Evolutionary conservation across 345 rosid genomes (phyloP).

Genomic region (Gossypium australe): DNA sequence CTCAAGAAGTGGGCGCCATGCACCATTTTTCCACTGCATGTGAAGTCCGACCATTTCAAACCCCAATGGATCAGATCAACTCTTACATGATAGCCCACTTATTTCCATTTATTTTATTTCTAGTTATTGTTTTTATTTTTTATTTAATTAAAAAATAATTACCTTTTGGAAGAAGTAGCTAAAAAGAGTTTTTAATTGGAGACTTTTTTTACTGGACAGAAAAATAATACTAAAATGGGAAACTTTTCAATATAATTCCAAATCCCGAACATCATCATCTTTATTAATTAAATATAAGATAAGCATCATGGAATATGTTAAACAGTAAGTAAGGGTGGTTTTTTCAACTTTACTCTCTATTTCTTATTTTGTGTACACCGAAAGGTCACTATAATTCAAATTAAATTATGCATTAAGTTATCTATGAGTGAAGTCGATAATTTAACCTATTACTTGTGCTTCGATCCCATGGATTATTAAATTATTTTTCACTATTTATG

Average conservation of each 20-base stretch:
- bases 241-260: neutral
- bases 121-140: neutral
- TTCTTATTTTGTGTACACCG: neutral
- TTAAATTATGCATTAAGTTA: neutral
- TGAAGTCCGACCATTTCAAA: conserved; percentile 30
- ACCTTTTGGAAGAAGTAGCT: neutral
- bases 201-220: neutral
- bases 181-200: neutral
- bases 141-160: neutral
- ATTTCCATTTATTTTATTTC: neutral
- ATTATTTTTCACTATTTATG: neutral
- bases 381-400: neutral
- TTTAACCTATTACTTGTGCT: neutral
- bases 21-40: conserved; percentile 26
- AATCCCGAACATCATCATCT: neutral
- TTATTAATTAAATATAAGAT: neutral
- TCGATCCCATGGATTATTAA: neutral
- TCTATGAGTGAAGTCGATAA: neutral
- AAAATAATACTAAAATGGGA: neutral
- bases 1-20: conserved; percentile 29
- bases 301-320: neutral
- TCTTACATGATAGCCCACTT: conserved; percentile 15
- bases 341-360: neutral
- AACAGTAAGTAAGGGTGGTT: neutral
- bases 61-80: neutral